Evolutionary conservation across 306 rosid genomes (phyloP), one percentile per base, ranked within the genome.

Genomic region (Citrullus colocynthis): DNA sequence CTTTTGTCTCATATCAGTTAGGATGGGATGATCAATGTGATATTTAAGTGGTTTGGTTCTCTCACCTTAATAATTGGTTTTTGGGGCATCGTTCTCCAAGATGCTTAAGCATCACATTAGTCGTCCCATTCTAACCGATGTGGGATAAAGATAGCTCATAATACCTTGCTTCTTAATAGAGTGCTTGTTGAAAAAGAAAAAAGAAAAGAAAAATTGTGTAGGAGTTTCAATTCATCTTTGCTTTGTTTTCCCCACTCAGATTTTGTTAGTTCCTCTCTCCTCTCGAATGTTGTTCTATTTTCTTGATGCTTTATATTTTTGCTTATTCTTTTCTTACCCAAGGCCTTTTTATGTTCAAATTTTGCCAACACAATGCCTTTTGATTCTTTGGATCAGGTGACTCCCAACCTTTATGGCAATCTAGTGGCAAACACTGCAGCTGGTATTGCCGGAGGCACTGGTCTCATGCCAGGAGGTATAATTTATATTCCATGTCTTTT

Each of bases 371-470:
- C 18, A 4, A 24, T 24, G 15, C 1, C 49, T 18, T 39, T 37
- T 17, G 3, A 41, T 39, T 18, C 2, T n/a, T 69, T 69, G 56
- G 39, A 3, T 55, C 56, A 94, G 97, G 98, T 94, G 74, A 94
- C 97, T 41, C 98, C 97, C 45, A 94, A 94, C 83, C 97, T 94
- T 16, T 94, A 94, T 81, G 98, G 98, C 42, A 94, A 94, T 82
- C 96, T 94, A 3, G 93, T 92, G 58, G 96, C 98, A 76, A 94
- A 94, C 83, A 94, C 97, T 6, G 96, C 98, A n/a, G 96, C 98
- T 78, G 97, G 98, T 72, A 91, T 94, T 80, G 98, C 97, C 21
- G 96, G 97, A 78, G 98, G 98, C 81, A 94, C 98, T 11, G 98
- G 98, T 77, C 89, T 94, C 85, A 94, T 94, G 98, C 98, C 97